Evolutionary conservation across 345 rosid species (phyloP), one percentile per base, ranked within the genome.

Genomic region (Raphanus raphanistrum): DNA sequence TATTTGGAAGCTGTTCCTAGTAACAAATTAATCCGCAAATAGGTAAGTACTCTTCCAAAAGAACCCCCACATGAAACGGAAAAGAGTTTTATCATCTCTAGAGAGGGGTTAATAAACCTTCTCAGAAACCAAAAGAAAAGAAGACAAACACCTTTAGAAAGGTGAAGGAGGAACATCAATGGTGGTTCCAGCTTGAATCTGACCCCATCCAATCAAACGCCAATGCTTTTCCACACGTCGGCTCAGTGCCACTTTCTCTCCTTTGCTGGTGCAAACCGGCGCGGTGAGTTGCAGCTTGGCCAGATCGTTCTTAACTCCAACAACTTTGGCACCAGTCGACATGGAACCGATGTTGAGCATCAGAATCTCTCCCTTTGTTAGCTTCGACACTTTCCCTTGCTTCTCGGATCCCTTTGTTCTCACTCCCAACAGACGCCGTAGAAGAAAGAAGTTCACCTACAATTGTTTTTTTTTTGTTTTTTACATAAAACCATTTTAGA

Each of bases 311-410:
- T 15, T 17, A 0, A 17, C 60, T 17, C 12, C 12, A 26, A 57
- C n/a, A 21, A 95, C 97, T 12, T 94, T 87, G 55, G 99, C 99
- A 0, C 99, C 99, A 0, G 93, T 88, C 0, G 98, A 95, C 99
- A 95, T 95, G 0, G 99, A 95, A 25, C 97, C 96, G 0, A 95
- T 92, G 85, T 90, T 95, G 60, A 95, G 78, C 99, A 95, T 92
- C 9, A 95, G 94, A 66, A 95, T 88, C 88, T 95, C 99, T 77
- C 82, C 90, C 83, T 90, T 91, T 15, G 94, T 55, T 75, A 95
- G 88, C 86, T 95, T 92, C 0, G 98, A 81, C 8, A 95, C 99
- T 78, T 89, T 95, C 9, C 94, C 96, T 82, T 92, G 98, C 87
- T 84, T 95, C 83, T 92, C 99, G 0, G 96, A 81, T 4, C 98